Conservation (phyloP, 2,329 filamentous ascomycete genomes). For the Metarhizium brunneum region DNA sequence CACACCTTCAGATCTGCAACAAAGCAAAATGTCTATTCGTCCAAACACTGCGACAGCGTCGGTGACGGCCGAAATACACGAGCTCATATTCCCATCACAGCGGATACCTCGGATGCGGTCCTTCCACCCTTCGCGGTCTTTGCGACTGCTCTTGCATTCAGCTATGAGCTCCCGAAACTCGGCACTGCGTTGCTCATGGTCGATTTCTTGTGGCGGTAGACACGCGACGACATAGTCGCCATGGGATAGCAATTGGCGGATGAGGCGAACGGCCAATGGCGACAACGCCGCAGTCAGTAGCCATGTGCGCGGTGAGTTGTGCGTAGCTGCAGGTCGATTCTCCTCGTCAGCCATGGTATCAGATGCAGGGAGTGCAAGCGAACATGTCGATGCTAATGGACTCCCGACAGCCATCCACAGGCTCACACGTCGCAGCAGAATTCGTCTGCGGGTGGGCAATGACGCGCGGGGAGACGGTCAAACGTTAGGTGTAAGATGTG, state of each 20-base stretch:
- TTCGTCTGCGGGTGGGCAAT: neutral
- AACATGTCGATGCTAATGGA: neutral
- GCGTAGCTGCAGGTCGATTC: constrained; percentile 40
- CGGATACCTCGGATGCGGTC: constrained; percentile 61
- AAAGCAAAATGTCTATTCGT: constrained; percentile 80
- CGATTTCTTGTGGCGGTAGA: constrained; percentile 67
- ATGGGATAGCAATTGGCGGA: constrained; percentile 74
- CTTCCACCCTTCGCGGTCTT: constrained; percentile 68
- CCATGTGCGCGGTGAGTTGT: constrained; percentile 80
- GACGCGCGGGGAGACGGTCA: neutral
- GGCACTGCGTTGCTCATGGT: constrained; percentile 63
- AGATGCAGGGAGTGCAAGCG: neutral
- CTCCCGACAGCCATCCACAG: neutral
- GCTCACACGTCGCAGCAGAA: neutral
- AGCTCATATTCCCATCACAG: constrained; percentile 55
- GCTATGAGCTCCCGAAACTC: constrained; percentile 75
- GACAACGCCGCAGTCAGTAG: constrained; percentile 82
- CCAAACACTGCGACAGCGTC: constrained; percentile 80
- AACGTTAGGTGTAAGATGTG: neutral
- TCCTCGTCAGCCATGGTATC: constrained; percentile 21
- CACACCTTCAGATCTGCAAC: constrained; percentile 76
- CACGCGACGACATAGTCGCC: constrained; percentile 87
- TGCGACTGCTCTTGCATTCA: constrained; percentile 52
- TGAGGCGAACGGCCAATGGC: constrained; percentile 74
- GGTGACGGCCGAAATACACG: constrained; percentile 79